phyloP scores from a whole-genome alignment of 2,329 filamentous ascomycete genomes.

The Elsinoe arachidis region DNA sequence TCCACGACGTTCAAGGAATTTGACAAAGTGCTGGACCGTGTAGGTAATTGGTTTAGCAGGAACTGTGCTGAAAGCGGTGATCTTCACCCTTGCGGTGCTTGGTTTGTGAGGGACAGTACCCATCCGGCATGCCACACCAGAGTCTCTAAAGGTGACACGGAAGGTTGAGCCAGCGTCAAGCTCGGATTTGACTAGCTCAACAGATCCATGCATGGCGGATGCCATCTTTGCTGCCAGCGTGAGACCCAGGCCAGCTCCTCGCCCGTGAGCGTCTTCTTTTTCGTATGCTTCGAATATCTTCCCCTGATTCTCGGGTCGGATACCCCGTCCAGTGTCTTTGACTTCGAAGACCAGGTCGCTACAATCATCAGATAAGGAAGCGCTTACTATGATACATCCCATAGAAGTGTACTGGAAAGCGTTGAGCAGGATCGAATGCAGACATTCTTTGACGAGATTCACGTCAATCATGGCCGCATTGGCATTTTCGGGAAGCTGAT shows the following conservation, averaged over 20 bases:
- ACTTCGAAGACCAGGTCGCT: constrained; percentile 33
- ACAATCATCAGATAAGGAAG: constrained; percentile 26
- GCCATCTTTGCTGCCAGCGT: constrained; percentile 37
- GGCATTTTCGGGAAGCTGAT: constrained; percentile 23
- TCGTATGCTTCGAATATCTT: constrained; percentile 39
- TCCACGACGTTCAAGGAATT: constrained; percentile 17
- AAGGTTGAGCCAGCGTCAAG: constrained; percentile 35
- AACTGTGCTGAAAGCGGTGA: constrained; percentile 13
- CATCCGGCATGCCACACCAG: constrained; percentile 20
- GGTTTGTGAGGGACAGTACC: not conserved
- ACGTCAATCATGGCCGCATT: constrained; percentile 31
- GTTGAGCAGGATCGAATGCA: constrained; percentile 36
- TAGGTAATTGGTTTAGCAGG: constrained; percentile 8
- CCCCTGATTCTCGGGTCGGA: constrained; percentile 27
- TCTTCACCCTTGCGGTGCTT: not conserved
- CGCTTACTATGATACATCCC: constrained; percentile 31
- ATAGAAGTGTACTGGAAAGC: constrained; percentile 34
- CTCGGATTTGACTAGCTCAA: constrained; percentile 31
- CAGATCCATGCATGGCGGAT: constrained; percentile 31
- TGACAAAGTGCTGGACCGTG: constrained; percentile 16
- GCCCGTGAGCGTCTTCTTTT: constrained; percentile 31
- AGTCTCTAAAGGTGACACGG: constrained; percentile 25
- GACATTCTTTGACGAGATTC: constrained; percentile 34
- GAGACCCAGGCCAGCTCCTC: constrained; percentile 36
- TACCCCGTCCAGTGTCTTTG: constrained; percentile 36